These are phyloP conservation scores for Boletus vinaceobasis DNA, from an alignment of 768 basidiomycete genomes.

Conservation along the genomic window DNA sequence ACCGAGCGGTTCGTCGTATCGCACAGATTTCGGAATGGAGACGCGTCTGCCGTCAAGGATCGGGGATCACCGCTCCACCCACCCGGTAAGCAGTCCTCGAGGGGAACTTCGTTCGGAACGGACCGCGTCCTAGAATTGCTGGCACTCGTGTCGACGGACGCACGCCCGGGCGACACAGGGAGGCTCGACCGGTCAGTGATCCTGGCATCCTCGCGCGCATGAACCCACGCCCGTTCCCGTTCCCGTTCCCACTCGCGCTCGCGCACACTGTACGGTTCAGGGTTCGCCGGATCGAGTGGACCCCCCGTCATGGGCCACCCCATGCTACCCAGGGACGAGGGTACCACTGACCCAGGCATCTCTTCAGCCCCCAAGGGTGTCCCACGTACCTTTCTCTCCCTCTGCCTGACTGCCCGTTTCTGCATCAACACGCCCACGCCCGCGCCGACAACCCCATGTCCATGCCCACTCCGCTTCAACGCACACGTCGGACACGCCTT, in stretches of 20 bases:
- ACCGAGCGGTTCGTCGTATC: not conserved
- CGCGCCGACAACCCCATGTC: slow-evolving; percentile 19
- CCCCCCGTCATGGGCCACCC: slow-evolving; percentile 25
- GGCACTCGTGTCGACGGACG: not conserved
- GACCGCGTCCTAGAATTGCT: not conserved
- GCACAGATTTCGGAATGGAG: not conserved
- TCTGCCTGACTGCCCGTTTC: not conserved
- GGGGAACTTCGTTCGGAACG: not conserved
- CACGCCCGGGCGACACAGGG: not conserved
- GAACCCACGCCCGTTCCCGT: not conserved
- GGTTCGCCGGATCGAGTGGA: slow-evolving; percentile 25
- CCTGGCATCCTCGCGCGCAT: not conserved
- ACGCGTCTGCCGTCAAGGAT: not conserved
- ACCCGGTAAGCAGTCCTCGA: not conserved
- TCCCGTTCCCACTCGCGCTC: not conserved
- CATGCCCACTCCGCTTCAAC: slow-evolving; percentile 40
- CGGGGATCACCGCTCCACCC: slow-evolving; percentile 2
- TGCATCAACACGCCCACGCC: not conserved
- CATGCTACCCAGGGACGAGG: not conserved
- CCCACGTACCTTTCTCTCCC: not conserved
- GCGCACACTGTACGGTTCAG: slow-evolving; percentile 12
- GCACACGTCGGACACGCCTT: slow-evolving; percentile 76
- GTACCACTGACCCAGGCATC: too few relatives aligned
- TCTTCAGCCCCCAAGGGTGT: not conserved
- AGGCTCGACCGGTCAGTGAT: not conserved